Base-by-base conservation (phyloP, 2,329 filamentous ascomycete genomes). In the Claviceps quebecensis region DNA sequence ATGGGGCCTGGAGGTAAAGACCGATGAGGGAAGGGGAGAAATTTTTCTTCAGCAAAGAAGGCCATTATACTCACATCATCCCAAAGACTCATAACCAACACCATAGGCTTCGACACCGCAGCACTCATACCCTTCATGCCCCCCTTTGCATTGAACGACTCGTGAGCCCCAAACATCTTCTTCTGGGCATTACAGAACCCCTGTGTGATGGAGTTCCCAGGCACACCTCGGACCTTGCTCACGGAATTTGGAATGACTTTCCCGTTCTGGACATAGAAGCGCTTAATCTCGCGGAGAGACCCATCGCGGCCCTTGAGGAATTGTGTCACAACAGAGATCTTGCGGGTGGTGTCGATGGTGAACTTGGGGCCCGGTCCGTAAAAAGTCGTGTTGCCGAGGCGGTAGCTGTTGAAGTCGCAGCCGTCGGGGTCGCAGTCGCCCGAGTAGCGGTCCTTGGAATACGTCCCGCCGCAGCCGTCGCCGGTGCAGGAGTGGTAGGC, bases 381-480 rank as follows among this genome's bases (percentile, higher is more conserved):
- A 72, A 83, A 86, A 64, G 67, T 68, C 54, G 69, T 70, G 67
- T 80, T 74, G 55, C 82, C 83, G 72, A 78, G 72, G 62, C 81
- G 81, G 76, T 77, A 86, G 40, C 74, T 63, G 74, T 84, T 84
- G 74, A 82, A 84, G 64, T 84, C 82, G 60, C 83, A 86, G 41
- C 82, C 82, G 60, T 84, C 80, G 55, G 80, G 78, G 63, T 86
- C 83, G 64, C 83, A 86, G 53, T 75, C 67, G 50, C 81, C 81
- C 26, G 60, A 68, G 62, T 84, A 84, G 55, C 81, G 78, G 58
- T 73, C 66, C 19, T 22, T 8, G 48, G 58, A 69, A 60, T 75
- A 77, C 38, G 74, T 72, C 53, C 74, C 79, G 53, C 78, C 78
- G 57, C 77, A 81, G 5, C 53, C 53, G 55, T 75, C 65, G 19